Evolutionary conservation across 208 protist genomes (phyloP), one percentile per base, ranked within the genome.

Genomic region (Acanthamoeba lenticulata): DNA sequence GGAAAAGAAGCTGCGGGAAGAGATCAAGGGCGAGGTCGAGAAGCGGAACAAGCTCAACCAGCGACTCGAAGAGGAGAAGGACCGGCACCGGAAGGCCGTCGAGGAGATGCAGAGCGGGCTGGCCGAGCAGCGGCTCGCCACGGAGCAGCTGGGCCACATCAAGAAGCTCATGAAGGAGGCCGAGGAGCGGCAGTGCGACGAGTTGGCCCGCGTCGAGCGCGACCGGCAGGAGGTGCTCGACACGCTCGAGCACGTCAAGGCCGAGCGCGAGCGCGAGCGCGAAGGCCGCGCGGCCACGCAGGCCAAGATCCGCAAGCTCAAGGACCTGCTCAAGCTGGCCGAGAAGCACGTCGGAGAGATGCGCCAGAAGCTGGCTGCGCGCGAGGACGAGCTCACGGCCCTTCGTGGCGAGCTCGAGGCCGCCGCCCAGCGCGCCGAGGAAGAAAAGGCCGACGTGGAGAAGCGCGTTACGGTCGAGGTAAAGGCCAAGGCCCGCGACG

Each of bases 141-240:
- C 60, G 52, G 83, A 90, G 83, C 83, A 90, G 38, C 45, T 90
- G 83, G 49, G 19, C 36, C n/a, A 45, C n/a, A 69, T 90, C 52
- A 90, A 90, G 24, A 90, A 90, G 83, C 83, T 90, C 21, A 90
- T 90, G 45, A 90, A 90, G 83, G 83, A 57, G 24, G 55, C 36
- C 19, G 83, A 90, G 19, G 83, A 90, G 2, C 6, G 29, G 6
- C 2, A 67, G 15, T 15, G 36, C 32, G 83, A 90, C 19, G 83
- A 62, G 1, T 15, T 67, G 9, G 4, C 1, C 1, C n/a, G 38
- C 6, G 55, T 55, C 52, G 52, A 90, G n/a, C n/a, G 38, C n/a
- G 83, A 90, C 34, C 2, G 24, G 72, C 72, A 83, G 72, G 72
- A 83, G 72, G 72, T 32, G 6, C 19, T 49, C 19, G 72, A 83